phyloP scores from a whole-genome alignment of 352 stramenopile species.

The Phytophthora hibernalis region DNA sequence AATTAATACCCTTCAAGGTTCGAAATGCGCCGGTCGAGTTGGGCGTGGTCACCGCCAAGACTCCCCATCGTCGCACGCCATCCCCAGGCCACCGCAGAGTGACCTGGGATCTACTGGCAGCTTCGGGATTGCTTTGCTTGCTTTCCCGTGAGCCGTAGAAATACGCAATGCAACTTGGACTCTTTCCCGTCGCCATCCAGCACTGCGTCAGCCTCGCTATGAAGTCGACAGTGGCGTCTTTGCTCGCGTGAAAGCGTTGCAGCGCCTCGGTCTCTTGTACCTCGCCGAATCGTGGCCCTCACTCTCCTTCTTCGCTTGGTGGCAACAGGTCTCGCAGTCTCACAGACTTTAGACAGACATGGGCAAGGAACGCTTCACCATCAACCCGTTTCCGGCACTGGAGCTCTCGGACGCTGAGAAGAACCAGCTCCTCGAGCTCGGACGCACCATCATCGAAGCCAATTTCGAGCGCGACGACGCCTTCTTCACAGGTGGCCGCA shows the following conservation, averaged over 20 bases:
- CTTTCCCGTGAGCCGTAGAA: constrained; percentile 24
- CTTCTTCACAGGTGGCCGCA: constrained; percentile 40
- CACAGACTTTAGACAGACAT: constrained; percentile 14
- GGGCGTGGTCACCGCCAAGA: background rate
- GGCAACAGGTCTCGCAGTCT: constrained; percentile 6
- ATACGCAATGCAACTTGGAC: constrained; percentile 10
- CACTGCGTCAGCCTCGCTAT: constrained; percentile 24
- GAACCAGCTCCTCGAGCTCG: constrained; percentile 45
- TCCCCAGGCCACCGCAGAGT: constrained; percentile 5
- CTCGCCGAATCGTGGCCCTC: constrained; percentile 15
- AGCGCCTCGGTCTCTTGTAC: constrained; percentile 25
- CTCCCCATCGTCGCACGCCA: background rate
- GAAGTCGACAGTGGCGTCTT: constrained; percentile 14
- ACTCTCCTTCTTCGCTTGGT: constrained; percentile 34
- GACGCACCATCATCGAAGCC: constrained; percentile 43
- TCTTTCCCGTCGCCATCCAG: too few species aligned
- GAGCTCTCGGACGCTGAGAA: constrained; percentile 42
- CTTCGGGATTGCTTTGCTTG: constrained; percentile 24
- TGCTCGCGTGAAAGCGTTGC: constrained; percentile 22
- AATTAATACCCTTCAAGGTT: background rate
- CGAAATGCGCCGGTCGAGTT: background rate
- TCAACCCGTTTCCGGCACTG: constrained; percentile 48
- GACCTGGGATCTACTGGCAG: constrained; percentile 1
- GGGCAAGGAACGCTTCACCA: constrained; percentile 43
- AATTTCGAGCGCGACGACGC: constrained; percentile 43